Evolutionary conservation across 2,329 filamentous ascomycete species (phyloP).

Genomic region (Rutstroemia sp.): DNA sequence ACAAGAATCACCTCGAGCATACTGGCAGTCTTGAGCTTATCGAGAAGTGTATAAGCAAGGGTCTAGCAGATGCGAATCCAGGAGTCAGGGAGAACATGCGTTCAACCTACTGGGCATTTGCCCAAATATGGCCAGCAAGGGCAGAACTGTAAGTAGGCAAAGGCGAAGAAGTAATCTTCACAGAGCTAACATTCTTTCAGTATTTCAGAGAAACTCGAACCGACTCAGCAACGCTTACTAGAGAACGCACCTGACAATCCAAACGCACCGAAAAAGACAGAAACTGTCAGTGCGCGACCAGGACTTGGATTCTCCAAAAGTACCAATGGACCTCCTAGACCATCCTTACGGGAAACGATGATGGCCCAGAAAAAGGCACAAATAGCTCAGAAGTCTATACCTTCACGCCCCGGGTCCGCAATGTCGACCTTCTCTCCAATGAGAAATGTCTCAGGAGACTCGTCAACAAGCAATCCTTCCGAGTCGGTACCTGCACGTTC

Average conservation of each 20-base stretch:
- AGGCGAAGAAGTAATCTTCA: not conserved
- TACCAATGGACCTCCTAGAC: slow-evolving; percentile 48
- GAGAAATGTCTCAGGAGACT: slow-evolving; percentile 32
- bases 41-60: slow-evolving; percentile 83
- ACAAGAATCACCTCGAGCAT: slow-evolving; percentile 80
- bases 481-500: slow-evolving; percentile 31
- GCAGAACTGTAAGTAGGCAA: slow-evolving; percentile 57
- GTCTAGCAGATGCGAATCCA: slow-evolving; percentile 82
- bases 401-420: slow-evolving; percentile 52
- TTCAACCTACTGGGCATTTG: slow-evolving; percentile 79
- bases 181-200: slow-evolving; percentile 34
- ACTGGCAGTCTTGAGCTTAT: slow-evolving; percentile 73
- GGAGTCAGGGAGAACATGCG: slow-evolving; percentile 83
- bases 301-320: slow-evolving; percentile 57
- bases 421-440: slow-evolving; percentile 55
- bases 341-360: slow-evolving; percentile 75
- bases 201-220: slow-evolving; percentile 71
- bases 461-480: slow-evolving; percentile 28
- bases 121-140: slow-evolving; percentile 66
- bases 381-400: slow-evolving; percentile 44
- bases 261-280: slow-evolving; percentile 52
- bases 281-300: slow-evolving; percentile 42
- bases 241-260: slow-evolving; percentile 81
- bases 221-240: slow-evolving; percentile 70
- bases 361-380: slow-evolving; percentile 68